phyloP scores from a whole-genome alignment of 108 stramenopile species.

The Cyclostephanos invisitatus region DNA sequence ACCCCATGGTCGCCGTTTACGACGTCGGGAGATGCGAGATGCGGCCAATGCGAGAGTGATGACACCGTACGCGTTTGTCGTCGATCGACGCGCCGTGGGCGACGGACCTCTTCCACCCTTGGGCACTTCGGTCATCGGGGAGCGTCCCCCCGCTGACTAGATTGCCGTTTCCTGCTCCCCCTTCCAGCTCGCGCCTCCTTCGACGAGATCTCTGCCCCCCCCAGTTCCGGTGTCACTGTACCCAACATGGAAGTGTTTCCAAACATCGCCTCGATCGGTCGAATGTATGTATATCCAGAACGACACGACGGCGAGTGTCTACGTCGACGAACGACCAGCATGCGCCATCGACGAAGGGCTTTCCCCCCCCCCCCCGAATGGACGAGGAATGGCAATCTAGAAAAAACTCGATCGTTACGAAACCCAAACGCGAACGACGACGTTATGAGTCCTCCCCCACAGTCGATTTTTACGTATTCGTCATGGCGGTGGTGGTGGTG shows the following conservation, averaged over 20 bases:
- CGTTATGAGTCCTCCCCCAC: too few relatives aligned
- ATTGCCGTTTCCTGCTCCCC: not conserved
- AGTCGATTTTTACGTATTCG: too few relatives aligned
- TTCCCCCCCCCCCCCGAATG: too few relatives aligned
- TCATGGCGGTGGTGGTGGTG: too few relatives aligned
- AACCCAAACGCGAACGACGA: too few relatives aligned
- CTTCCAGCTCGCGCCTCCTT: not conserved
- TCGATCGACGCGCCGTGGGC: not conserved
- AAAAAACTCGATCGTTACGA: too few relatives aligned
- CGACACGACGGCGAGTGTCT: slow-evolving; percentile 2
- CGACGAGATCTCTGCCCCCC: slow-evolving; percentile 4
- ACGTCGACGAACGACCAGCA: slow-evolving; percentile 8
- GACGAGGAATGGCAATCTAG: too few relatives aligned
- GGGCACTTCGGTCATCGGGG: not conserved
- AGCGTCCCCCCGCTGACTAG: not conserved
- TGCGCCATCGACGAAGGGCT: not conserved
- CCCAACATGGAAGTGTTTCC: slow-evolving; percentile 31
- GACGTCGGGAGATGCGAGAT: too few relatives aligned
- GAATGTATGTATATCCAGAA: not conserved
- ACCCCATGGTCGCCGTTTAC: not conserved
- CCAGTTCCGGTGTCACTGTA: slow-evolving; percentile 31
- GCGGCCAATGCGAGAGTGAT: not conserved
- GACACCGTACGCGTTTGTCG: not conserved
- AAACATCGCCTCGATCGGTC: slow-evolving; percentile 2
- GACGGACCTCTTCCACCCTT: not conserved